These are phyloP conservation scores for Sporisorium reilianum DNA, from an alignment of 1,284 basidiomycete genomes.

Conservation along the genomic window DNA sequence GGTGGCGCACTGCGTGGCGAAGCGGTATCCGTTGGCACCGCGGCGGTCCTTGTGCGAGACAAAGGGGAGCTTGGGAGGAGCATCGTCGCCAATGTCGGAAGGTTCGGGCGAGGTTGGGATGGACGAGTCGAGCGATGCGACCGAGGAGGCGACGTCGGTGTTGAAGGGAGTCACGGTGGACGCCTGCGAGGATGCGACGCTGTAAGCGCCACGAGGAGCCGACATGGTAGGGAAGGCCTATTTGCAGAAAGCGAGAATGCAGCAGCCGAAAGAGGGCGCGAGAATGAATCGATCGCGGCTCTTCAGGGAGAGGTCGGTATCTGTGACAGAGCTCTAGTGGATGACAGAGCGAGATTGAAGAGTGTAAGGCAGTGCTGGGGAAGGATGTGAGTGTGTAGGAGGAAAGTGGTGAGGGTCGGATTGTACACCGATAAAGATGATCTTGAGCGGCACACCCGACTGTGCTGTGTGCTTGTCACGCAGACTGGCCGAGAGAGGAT, in stretches of 20 bases:
- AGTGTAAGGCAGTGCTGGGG: not conserved
- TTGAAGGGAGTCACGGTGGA: constrained; percentile 47
- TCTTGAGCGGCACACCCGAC: not conserved
- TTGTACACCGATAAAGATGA: not conserved
- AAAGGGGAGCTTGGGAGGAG: constrained; percentile 34
- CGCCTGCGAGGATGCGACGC: constrained; percentile 42
- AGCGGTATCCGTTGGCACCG: constrained; percentile 61
- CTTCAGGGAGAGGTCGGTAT: constrained; percentile 22
- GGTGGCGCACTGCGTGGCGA: constrained; percentile 89
- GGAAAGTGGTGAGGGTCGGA: not conserved
- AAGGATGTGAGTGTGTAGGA: not conserved
- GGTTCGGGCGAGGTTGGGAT: constrained; percentile 51
- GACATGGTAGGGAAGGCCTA: constrained; percentile 28
- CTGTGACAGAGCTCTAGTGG: not conserved
- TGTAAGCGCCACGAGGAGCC: constrained; percentile 22
- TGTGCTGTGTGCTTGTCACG: no score
- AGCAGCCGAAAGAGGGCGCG: constrained; percentile 25
- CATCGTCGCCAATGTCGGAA: constrained; percentile 44
- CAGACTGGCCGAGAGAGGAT: no score
- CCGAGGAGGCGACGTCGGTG: constrained; percentile 45
- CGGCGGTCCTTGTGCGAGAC: constrained; percentile 54
- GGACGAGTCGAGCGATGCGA: constrained; percentile 53
- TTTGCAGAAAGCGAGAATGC: not conserved
- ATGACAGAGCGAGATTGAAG: not conserved
- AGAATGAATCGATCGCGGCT: constrained; percentile 12